Conservation (phyloP, 2,329 filamentous ascomycete species). For the Fulvia fulva region DNA sequence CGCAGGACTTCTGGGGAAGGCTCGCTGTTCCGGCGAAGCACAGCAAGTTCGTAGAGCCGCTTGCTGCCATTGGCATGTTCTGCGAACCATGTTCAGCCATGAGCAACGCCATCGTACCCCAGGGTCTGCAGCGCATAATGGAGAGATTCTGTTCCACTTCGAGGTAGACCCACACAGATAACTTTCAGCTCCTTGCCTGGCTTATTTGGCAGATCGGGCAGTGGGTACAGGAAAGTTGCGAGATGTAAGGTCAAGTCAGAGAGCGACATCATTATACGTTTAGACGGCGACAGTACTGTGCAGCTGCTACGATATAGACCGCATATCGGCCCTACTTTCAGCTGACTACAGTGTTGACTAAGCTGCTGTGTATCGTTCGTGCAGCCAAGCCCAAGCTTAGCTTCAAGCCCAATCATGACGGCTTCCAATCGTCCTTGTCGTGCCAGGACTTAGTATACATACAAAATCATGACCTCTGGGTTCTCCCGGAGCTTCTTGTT, state of each 20-base stretch:
- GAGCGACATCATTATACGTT: too few relatives aligned
- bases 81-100: conserved; percentile 12
- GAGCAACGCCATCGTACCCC: conserved; percentile 16
- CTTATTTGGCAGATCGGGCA: neutral
- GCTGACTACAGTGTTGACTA: too few relatives aligned
- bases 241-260: neutral
- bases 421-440: too few relatives aligned
- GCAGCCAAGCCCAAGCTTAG: too few relatives aligned
- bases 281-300: too few relatives aligned
- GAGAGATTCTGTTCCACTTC: conserved; percentile 20
- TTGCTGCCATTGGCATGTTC: neutral
- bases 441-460: neutral
- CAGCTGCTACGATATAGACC: too few relatives aligned
- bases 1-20: neutral
- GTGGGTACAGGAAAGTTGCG: neutral
- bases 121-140: conserved; percentile 13
- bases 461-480: conserved; percentile 12
- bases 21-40: neutral
- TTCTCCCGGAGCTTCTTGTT: conserved; percentile 24
- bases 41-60: too few relatives aligned
- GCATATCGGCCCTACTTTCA: too few relatives aligned
- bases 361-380: too few relatives aligned
- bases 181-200: conserved; percentile 6
- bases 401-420: too few relatives aligned
- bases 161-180: conserved; percentile 16